Base-by-base conservation (phyloP, 169 alveolate genomes). In the Plasmodium cynomolgi region DNA sequence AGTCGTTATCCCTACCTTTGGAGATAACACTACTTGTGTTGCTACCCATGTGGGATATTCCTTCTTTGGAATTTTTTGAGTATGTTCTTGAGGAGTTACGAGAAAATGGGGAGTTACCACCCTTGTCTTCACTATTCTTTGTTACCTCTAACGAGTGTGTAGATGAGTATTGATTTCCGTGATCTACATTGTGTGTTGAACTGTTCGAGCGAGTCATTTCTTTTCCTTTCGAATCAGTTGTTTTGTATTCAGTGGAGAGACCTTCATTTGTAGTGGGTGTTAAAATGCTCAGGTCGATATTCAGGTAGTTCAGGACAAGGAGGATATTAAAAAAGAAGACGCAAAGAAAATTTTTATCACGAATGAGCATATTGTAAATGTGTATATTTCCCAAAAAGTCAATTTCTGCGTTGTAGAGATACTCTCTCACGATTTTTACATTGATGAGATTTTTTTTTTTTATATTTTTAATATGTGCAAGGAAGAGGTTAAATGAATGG, bases 301-400 rank as follows among this genome's bases (percentile, higher is more conserved):
- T 85, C 17, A 85, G 81, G 80, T 75, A 85, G 37, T 74, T 85
- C 13, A 85, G 37, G 3, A 54, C 77, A 33, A 85, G 34, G 17
- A 85, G 74, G 8, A 85, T 11, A n/a, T 85, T 85, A 41, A 85
- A 85, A 56, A 85, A 85, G 41, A 75, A 85, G 33, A 85, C 81
- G 17, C 56, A 20, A 56, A 85, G 39, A 56, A 85, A 85, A 29
- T 77, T 74, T 33, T 85, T 68, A 37, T 85, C 93, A 13, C 54
- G 56, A 54, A 85, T 79, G 13, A 85, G 34, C n/a, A 85, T n/a
- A 54, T 85, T 77, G 47, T 75, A 85, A 1, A 85, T 85, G 26
- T 85, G 93, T 54, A 33, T 8, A 56, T 85, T 85, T 0, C 86
- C 93, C 7, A 85, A 33, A n/a, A 85, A 37, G 15, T 85, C 93